Conservation (phyloP, 2,329 filamentous ascomycete species). For the Aureobasidium sp. region DNA sequence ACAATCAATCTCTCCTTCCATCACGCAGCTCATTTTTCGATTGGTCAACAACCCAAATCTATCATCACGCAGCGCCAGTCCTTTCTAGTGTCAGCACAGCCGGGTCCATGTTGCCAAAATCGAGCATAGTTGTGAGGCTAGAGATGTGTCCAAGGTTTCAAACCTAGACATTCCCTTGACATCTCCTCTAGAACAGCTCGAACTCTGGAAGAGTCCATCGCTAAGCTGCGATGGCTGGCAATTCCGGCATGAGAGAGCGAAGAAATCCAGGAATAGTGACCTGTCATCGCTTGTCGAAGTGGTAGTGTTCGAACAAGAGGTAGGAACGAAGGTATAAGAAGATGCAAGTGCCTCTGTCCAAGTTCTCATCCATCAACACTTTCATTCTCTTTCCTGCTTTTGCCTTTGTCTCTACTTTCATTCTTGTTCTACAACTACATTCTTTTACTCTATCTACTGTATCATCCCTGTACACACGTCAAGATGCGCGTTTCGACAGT, state of each 20-base stretch:
- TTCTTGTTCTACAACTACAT: background rate
- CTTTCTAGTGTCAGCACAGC: background rate
- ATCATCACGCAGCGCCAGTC: background rate
- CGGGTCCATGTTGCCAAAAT: background rate
- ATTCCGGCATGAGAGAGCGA: background rate
- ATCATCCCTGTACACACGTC: background rate
- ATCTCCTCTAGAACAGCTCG: background rate
- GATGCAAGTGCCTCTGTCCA: background rate
- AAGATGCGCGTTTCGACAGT: constrained; percentile 8
- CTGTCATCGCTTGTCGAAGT: background rate
- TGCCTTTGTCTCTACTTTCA: background rate
- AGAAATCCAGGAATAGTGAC: background rate
- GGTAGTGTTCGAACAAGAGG: background rate
- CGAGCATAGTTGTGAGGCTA: background rate
- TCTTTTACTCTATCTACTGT: background rate
- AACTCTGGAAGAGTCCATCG: background rate
- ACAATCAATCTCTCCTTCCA: constrained; percentile 4
- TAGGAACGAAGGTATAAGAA: constrained; percentile 4
- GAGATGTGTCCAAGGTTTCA: constrained; percentile 3
- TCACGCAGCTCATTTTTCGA: background rate
- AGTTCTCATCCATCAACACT: background rate
- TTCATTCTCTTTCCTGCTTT: background rate
- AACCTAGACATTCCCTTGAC: background rate
- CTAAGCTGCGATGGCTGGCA: background rate
- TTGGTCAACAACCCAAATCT: background rate